Percentiles rank a stretch among this genome's conserved stretches.
These are phyloP conservation scores for Fabrea salina DNA, from an alignment of 169 alveolate species.

Conservation along the genomic window DNA sequence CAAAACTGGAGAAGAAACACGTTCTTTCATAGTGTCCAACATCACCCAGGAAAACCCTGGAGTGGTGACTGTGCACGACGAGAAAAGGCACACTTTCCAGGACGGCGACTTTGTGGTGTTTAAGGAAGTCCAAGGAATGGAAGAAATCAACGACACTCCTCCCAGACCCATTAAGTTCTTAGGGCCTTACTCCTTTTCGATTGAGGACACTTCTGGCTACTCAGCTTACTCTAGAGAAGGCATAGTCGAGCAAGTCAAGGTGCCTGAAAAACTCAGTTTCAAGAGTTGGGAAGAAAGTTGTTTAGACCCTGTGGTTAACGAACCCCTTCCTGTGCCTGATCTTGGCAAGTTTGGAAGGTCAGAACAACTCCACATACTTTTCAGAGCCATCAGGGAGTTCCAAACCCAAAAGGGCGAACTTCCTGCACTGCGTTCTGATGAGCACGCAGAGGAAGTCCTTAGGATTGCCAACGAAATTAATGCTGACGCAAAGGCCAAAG, in stretches of 20 bases:
- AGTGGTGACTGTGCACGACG: conserved; percentile 83
- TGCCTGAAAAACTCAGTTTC: conserved; percentile 83
- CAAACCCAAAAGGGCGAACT: conserved; percentile 53
- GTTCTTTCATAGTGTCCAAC: conserved; percentile 36
- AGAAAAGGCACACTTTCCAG: conserved; percentile 89
- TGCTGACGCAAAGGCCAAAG: conserved; percentile 50
- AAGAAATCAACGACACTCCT: conserved; percentile 88
- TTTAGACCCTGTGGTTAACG: conserved; percentile 77
- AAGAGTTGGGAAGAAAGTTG: conserved; percentile 77
- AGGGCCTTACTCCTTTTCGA: conserved; percentile 86
- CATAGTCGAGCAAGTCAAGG: conserved; percentile 90
- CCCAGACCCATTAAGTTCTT: conserved; percentile 87
- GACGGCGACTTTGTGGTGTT: conserved; percentile 95
- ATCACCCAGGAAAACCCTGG: conserved; percentile 69
- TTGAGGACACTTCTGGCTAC: conserved; percentile 83
- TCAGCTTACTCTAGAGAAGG: conserved; percentile 81
- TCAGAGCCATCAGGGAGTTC: conserved; percentile 78
- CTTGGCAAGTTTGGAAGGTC: conserved; percentile 94
- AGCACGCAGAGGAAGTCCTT: conserved; percentile 69
- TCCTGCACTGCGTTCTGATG: conserved; percentile 70
- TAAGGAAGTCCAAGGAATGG: conserved; percentile 96
- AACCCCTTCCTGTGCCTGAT: conserved; percentile 74
- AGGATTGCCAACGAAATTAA: conserved; percentile 65
- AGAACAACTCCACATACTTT: conserved; percentile 92
- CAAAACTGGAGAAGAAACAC: conserved; percentile 72